Conservation (phyloP, 2,329 filamentous ascomycete species). For the Madurella mycetomatis region DNA sequence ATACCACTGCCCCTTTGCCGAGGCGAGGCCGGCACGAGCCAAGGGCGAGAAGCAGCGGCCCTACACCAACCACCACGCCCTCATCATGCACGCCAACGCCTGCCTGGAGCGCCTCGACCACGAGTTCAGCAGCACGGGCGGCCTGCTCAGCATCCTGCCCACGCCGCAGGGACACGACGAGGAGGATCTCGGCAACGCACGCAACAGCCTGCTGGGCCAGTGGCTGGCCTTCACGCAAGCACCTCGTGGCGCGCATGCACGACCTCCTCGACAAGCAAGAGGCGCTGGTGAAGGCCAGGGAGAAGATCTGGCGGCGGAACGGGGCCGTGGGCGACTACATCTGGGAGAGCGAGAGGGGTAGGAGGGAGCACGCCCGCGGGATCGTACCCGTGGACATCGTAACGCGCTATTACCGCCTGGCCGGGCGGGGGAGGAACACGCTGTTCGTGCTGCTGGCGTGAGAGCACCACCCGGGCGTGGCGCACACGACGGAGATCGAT, state of each 20-base stretch:
- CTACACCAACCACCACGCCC: slow-evolving; percentile 44
- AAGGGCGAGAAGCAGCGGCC: slow-evolving; percentile 29
- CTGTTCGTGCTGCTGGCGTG: slow-evolving; percentile 52
- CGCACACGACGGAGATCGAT: slow-evolving; percentile 44
- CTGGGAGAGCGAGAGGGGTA: slow-evolving; percentile 24
- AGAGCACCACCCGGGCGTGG: slow-evolving; percentile 41
- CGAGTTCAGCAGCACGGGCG: slow-evolving; percentile 52
- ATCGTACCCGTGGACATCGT: slow-evolving; percentile 46
- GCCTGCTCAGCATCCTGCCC: slow-evolving; percentile 52
- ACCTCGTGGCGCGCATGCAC: slow-evolving; percentile 51
- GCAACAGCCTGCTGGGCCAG: slow-evolving; percentile 53
- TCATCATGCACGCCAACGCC: slow-evolving; percentile 55
- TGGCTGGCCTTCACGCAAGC: slow-evolving; percentile 53
- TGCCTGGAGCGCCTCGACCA: slow-evolving; percentile 58
- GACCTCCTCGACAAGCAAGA: slow-evolving; percentile 51
- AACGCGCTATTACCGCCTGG: slow-evolving; percentile 51
- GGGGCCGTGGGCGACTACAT: slow-evolving; percentile 39
- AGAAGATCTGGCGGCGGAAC: slow-evolving; percentile 30
- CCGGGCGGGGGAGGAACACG: slow-evolving; percentile 40
- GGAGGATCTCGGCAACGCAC: slow-evolving; percentile 39
- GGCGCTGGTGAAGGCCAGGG: slow-evolving; percentile 31
- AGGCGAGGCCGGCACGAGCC: slow-evolving; percentile 16
- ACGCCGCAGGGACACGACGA: slow-evolving; percentile 30
- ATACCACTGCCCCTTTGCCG: slow-evolving; percentile 44
- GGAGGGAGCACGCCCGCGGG: slow-evolving; percentile 36